Base-by-base conservation (phyloP, 805 yeast genomes). In the Wickerhamiella nectarea region DNA sequence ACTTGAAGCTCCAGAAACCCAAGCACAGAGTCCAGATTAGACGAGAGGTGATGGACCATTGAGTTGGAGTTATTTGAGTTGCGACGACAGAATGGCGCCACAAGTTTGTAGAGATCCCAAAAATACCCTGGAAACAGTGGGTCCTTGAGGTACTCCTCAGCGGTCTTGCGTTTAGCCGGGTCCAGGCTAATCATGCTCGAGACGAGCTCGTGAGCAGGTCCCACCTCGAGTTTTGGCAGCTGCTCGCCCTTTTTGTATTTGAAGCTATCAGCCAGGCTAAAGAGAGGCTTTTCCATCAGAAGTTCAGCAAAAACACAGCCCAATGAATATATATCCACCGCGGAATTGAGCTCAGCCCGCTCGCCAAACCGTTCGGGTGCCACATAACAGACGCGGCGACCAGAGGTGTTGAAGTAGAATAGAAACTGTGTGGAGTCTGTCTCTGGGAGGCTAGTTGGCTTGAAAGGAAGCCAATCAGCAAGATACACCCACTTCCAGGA, bases 361-460 rank as follows among this genome's bases (percentile, higher is more conserved):
- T 63, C 51, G 18, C 54, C 48, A 54, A 91, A 89, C 50, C 98
- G 66, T 58, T 91, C 98, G 0, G 98, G 98, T 0, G 98, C 97
- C 35, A 91, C 60, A 59, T 89, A 89, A 60, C 98, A 91, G 2
- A 76, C 72, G 53, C 95, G 70, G 50, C 96, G 68, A 56, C 76
- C 83, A 2, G 94, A 81, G 2, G 89, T 83, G 62, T 91, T 97
- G 57, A 87, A 91, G 60, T 79, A 91, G 56, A 89, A 91, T 1
- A 91, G 76, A 54, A 82, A 91, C 49, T 81, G 89, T 10, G 87
- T 81, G 0, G 97, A 96, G 55, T 91, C 89, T 52, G 86, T 91
- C 50, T 83, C 95, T 0, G 97, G 96, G 25, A 91, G 62, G 52
- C 70, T 76, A 0, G 75, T 75, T 0, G 98, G 98, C 60, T 91